Base-by-base conservation (phyloP, 768 basidiomycete genomes). In the Pisolithus albus region DNA sequence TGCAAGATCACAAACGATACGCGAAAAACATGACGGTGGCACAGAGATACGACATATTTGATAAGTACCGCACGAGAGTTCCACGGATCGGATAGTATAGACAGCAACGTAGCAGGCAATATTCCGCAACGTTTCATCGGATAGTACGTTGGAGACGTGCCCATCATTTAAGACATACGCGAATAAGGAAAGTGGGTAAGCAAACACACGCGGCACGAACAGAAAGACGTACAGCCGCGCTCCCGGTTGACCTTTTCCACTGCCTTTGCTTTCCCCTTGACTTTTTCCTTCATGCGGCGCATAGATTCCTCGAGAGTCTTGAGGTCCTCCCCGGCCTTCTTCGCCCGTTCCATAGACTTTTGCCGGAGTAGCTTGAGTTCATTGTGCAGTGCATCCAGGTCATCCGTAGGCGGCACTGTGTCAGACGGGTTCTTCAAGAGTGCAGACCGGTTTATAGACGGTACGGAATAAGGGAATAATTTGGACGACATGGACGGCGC, bases 251-350 rank as follows among this genome's bases (percentile, higher is more conserved):
- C 72, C 69, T 79, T 87, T 51, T 86, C 86, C 41, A 81, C 64
- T n/a, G 75, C 78, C 67, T 76, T 86, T 47, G 78, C 80, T 65
- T 88, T 89, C 0, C 85, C 84, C 70, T 73, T 78, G 67, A 81
- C 84, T 66, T 79, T 83, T 70, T 88, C 88, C 70, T 80, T 86
- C 71, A 88, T 77, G 53, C 80, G 77, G 49, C 80, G 79, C 79
- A 87, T 83, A 46, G 83, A 84, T 68, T 86, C 87, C 56, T 86
- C 81, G 59, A 91, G 82, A 49, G 79, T 75, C 63, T 75, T 79
- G 58, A 88, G 70, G 73, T 91, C 88, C 61, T 85, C 81, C 30
- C 77, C 78, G 0, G 88, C 89, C 72, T 88, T 89, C 73, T 77
- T 82, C 38, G 75, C 79, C 58, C 86, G 77, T 55, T 83, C 83